phyloP scores from a whole-genome alignment of 306 rosid species.

The Vigna angularis region DNA sequence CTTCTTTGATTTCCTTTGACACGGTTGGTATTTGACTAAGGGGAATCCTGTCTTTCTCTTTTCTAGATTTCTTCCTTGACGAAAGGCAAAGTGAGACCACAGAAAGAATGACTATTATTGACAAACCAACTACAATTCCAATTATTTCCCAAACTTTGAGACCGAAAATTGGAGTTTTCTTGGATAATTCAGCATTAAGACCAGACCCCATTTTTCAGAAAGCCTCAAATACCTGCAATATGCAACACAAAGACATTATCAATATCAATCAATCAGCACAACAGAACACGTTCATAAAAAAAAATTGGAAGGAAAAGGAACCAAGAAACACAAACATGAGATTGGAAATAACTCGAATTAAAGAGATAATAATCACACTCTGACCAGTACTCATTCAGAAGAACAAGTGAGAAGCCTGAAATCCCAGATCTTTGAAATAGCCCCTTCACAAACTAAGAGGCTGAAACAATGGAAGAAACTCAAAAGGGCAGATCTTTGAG shows the following conservation, averaged over 20 bases:
- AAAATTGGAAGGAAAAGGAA: constrained; percentile 3
- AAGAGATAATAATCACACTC: constrained; percentile 10
- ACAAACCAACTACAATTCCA: constrained; percentile 80
- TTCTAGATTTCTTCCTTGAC: constrained; percentile 74
- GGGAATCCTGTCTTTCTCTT: constrained; percentile 59
- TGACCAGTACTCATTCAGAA: constrained; percentile 37
- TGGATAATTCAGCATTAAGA: constrained; percentile 73
- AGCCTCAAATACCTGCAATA: constrained; percentile 53
- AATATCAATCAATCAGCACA: constrained; percentile 32
- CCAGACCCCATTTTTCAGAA: constrained; percentile 60
- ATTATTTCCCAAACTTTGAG: constrained; percentile 89
- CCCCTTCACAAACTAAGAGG: constrained; percentile 44
- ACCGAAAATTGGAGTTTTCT: constrained; percentile 65
- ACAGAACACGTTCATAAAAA: not conserved
- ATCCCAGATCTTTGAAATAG: constrained; percentile 71
- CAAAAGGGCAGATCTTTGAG: constrained; percentile 58
- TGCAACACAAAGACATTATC: constrained; percentile 35
- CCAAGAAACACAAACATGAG: constrained; percentile 27
- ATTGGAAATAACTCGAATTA: constrained; percentile 32
- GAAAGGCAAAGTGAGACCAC: constrained; percentile 78
- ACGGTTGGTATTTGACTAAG: constrained; percentile 75
- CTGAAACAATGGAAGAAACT: constrained; percentile 35
- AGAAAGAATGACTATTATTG: constrained; percentile 72
- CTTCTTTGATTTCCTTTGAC: constrained; percentile 95
- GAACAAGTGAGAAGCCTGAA: constrained; percentile 43